These are phyloP conservation scores for Septoria linicola DNA, from an alignment of 2,329 filamentous ascomycete genomes.

Conservation along the genomic window DNA sequence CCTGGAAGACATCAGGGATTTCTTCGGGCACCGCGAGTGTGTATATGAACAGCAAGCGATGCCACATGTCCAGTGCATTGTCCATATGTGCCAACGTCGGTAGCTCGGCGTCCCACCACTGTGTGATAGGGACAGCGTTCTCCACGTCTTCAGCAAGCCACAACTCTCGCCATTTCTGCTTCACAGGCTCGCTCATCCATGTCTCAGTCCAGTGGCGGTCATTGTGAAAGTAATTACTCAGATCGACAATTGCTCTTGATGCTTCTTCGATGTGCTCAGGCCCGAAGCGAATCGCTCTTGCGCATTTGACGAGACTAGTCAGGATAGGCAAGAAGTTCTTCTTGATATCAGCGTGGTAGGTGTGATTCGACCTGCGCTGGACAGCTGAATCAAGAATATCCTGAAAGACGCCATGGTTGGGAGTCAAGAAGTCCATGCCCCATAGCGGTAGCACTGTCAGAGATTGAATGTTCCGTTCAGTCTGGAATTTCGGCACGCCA, in stretches of 20 bases:
- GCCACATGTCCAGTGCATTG: conserved; percentile 49
- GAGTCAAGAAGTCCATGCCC: conserved; percentile 45
- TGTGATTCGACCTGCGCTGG: conserved; percentile 38
- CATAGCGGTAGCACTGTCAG: conserved; percentile 45
- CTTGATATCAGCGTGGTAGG: conserved; percentile 39
- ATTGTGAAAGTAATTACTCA: conserved; percentile 47
- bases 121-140: conserved; percentile 43
- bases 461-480: conserved; percentile 45
- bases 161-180: conserved; percentile 47
- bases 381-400: conserved; percentile 44
- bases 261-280: conserved; percentile 43
- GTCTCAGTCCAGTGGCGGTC: conserved; percentile 49
- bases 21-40: conserved; percentile 5
- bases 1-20: conserved; percentile 15
- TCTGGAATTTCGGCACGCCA: conserved; percentile 45
- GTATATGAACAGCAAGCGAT: conserved; percentile 36
- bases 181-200: conserved; percentile 49
- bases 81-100: conserved; percentile 50
- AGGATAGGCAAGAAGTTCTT: conserved; percentile 39
- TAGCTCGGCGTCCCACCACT: conserved; percentile 49
- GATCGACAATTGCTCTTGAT: conserved; percentile 43
- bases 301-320: conserved; percentile 43
- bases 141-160: conserved; percentile 48
- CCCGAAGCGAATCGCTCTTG: conserved; percentile 41
- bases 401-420: conserved; percentile 44